Evolutionary conservation across 2,329 filamentous ascomycete species (phyloP).

Genomic region (Fusarium nygamai): DNA sequence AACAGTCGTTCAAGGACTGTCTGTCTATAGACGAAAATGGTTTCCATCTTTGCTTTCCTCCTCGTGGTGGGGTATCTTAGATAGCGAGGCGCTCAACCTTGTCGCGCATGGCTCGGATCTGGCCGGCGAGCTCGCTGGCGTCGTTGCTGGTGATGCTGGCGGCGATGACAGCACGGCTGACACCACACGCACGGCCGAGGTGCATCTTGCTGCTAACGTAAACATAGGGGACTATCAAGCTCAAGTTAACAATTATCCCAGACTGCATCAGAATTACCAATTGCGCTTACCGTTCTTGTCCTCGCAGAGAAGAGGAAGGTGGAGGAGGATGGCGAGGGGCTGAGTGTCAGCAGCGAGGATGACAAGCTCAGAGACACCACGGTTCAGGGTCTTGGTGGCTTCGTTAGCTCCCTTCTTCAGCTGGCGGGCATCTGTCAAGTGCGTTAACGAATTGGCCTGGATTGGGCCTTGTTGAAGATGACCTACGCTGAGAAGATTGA

Average conservation of each 20-base stretch:
- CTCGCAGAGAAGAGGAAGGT: conserved; percentile 89
- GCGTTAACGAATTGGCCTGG: neutral
- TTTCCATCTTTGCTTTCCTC: conserved; percentile 32
- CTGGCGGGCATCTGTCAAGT: conserved; percentile 68
- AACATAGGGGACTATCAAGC: conserved; percentile 61
- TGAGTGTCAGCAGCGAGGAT: conserved; percentile 89
- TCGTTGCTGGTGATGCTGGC: conserved; percentile 92
- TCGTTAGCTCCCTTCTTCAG: conserved; percentile 76
- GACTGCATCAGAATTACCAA: neutral
- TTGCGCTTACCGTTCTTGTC: conserved; percentile 67
- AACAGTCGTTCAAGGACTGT: neutral
- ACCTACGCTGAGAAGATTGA: conserved; percentile 70
- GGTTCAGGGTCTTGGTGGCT: conserved; percentile 86
- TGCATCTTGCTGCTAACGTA: conserved; percentile 83
- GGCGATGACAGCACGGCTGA: conserved; percentile 87
- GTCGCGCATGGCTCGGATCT: conserved; percentile 90
- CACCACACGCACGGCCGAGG: conserved; percentile 89
- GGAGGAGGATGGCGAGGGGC: conserved; percentile 87
- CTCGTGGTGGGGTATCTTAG: conserved; percentile 59
- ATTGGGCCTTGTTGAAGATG: neutral
- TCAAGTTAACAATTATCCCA: conserved; percentile 18
- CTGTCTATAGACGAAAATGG: conserved; percentile 16
- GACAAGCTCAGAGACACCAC: conserved; percentile 89
- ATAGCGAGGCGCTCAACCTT: conserved; percentile 97
- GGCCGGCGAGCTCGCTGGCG: conserved; percentile 83